Evolutionary conservation across 2,329 filamentous ascomycete species (phyloP).

Genomic region (Penicillium decumbens): DNA sequence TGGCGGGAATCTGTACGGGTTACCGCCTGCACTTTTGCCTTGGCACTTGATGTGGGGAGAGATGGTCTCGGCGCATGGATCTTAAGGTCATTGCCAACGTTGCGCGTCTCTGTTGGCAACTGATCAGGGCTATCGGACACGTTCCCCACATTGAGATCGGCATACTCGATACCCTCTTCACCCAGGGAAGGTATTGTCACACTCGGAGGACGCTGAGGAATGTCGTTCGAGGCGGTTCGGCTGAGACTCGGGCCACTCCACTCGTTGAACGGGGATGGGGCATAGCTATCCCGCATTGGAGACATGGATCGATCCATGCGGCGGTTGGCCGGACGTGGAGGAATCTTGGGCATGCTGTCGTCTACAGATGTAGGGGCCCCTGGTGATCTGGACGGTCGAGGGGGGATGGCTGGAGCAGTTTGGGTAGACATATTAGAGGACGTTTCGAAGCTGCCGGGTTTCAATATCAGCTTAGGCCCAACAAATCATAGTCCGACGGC

Average conservation of each 20-base stretch:
- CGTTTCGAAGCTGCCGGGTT: conserved; percentile 14
- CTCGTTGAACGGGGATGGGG: conserved; percentile 81
- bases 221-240: conserved; percentile 34
- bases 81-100: conserved; percentile 73
- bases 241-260: conserved; percentile 41
- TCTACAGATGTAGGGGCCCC: conserved; percentile 47
- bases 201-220: conserved; percentile 61
- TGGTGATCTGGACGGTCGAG: conserved; percentile 55
- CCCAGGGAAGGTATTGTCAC: conserved; percentile 80
- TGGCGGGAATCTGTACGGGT: conserved; percentile 87
- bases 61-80: conserved; percentile 87
- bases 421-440: conserved; percentile 37
- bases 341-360: conserved; percentile 60
- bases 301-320: conserved; percentile 69
- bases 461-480: conserved; percentile 16
- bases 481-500: conserved; percentile 8
- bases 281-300: conserved; percentile 71
- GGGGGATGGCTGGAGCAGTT: conserved; percentile 56
- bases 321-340: conserved; percentile 67
- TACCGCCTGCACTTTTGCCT: conserved; percentile 74
- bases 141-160: conserved; percentile 50
- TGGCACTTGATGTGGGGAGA: conserved; percentile 72
- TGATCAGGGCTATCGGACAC: conserved; percentile 40
- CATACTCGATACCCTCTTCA: conserved; percentile 87
- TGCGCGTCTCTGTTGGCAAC: conserved; percentile 68